Base-by-base conservation (phyloP, 2,329 filamentous ascomycete genomes). In the Neospermospora avenae region DNA sequence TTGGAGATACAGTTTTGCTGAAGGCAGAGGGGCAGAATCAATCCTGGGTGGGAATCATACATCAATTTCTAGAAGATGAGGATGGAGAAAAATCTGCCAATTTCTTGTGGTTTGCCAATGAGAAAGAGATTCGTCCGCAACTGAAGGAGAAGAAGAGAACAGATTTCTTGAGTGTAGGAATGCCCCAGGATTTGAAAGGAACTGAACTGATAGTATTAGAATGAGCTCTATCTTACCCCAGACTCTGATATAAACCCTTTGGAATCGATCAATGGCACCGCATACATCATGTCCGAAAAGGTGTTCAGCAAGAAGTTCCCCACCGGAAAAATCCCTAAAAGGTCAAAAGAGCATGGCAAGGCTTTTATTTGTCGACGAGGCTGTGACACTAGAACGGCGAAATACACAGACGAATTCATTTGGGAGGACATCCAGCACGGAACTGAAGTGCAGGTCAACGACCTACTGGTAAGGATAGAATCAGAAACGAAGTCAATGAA, bases 41-140 rank as follows among this genome's bases (percentile, higher is more conserved):
- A 69, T 89, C 92, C 11, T 99, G 95, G 93, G 89, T 96, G 2
- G 95, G 91, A 35, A 86, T 99, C 63, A 88, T 97, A 55, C 89
- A 88, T 69, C 87, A 90, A 45, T 96, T 99, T 67, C 73, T 87
- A 41, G 86, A 87, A 34, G 86, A 89, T 48, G 82, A 90, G 20
- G 86, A 89, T 13, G 87, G 85, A 3, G 84, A 89, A 45, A 97
- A 91, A 79, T 86, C 87, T 25, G 93, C 90, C 58, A 89, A 88
- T 64, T 95, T 99, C 71, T 88, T 97, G 82, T 99, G 95, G 95
- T 97, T 99, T 72, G 92, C 90, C 0, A 91, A 90, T 0, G 90
- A 96, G 69, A 90, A 89, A 70, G 93, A 98, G 75, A 91, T 97
- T 62, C 84, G 88, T 10, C 48, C 56, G 24, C 51, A 57, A 28